Percentiles rank a stretch among this genome's conserved stretches.
These are phyloP conservation scores for Citrullus colocynthis DNA, from an alignment of 306 rosid genomes.

Conservation along the genomic window DNA sequence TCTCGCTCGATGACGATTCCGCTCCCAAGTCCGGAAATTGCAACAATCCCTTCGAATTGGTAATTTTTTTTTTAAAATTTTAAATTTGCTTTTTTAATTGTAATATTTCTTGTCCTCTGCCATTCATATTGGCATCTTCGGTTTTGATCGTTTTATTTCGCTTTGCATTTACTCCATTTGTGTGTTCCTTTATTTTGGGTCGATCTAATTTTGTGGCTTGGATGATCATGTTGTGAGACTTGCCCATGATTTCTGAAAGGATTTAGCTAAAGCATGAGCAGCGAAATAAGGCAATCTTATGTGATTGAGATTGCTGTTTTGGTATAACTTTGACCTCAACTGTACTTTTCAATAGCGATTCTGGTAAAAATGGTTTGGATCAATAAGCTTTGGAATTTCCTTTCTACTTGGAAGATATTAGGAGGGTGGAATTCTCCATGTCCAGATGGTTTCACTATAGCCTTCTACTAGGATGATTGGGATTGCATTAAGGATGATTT, in stretches of 20 bases:
- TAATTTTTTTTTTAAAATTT: constrained; percentile 2
- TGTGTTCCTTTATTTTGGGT: neutral
- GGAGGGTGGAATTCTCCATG: neutral
- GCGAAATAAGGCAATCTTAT: neutral
- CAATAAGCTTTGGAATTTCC: neutral
- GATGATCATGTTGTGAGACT: neutral
- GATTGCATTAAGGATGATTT: neutral
- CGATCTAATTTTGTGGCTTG: neutral
- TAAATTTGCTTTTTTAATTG: neutral
- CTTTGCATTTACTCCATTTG: neutral
- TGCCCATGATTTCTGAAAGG: neutral
- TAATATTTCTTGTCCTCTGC: neutral
- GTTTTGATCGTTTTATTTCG: neutral
- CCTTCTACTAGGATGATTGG: neutral
- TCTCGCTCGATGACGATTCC: constrained; percentile 25
- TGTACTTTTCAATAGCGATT: neutral
- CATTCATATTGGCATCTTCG: neutral
- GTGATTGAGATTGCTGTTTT: neutral
- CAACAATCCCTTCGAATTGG: constrained; percentile 64
- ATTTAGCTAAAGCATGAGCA: neutral
- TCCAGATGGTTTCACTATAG: neutral
- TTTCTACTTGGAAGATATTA: neutral
- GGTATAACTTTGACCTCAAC: neutral
- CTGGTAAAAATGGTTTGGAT: neutral
- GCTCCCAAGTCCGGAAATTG: constrained; percentile 39